These are phyloP conservation scores for Backusella tuberculispora DNA, from an alignment of 192 early-diverging fungal species.

Conservation along the genomic window DNA sequence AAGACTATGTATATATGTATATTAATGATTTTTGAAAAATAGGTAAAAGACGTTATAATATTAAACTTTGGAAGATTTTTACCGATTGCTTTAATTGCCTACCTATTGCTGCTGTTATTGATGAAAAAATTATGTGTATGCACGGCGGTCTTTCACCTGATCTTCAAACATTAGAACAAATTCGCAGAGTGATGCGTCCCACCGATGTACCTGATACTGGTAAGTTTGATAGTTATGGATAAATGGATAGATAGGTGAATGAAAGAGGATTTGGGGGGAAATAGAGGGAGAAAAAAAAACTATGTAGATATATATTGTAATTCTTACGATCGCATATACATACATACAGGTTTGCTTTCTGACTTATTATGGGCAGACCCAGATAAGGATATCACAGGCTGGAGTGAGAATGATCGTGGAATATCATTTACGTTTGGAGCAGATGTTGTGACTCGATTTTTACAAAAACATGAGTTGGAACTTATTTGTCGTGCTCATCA, in stretches of 20 bases:
- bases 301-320: not conserved
- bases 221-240: not conserved
- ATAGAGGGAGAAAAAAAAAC: not conserved
- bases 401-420: slow-evolving; percentile 97
- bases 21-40: not conserved
- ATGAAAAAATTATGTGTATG: slow-evolving; percentile 99
- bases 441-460: slow-evolving; percentile 79
- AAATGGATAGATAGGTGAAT: not conserved
- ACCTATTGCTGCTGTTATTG: slow-evolving; percentile 95
- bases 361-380: slow-evolving; percentile 98
- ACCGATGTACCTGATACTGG: slow-evolving; percentile 98
- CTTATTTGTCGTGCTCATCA: slow-evolving; percentile 92
- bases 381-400: slow-evolving; percentile 94
- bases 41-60: slow-evolving; percentile 85
- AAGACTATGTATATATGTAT: not conserved
- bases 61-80: slow-evolving; percentile 99
- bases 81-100: slow-evolving; percentile 99
- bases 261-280: too few relatives aligned
- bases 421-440: slow-evolving; percentile 96
- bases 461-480: slow-evolving; percentile 97
- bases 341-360: slow-evolving; percentile 64
- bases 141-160: slow-evolving; percentile 98
- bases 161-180: slow-evolving; percentile 97
- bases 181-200: slow-evolving; percentile 94
- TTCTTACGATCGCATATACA: not conserved